Percentiles rank a stretch among this genome's conserved stretches.
Conservation (phyloP, 345 rosid genomes). For the Eucalyptus curtisii region DNA sequence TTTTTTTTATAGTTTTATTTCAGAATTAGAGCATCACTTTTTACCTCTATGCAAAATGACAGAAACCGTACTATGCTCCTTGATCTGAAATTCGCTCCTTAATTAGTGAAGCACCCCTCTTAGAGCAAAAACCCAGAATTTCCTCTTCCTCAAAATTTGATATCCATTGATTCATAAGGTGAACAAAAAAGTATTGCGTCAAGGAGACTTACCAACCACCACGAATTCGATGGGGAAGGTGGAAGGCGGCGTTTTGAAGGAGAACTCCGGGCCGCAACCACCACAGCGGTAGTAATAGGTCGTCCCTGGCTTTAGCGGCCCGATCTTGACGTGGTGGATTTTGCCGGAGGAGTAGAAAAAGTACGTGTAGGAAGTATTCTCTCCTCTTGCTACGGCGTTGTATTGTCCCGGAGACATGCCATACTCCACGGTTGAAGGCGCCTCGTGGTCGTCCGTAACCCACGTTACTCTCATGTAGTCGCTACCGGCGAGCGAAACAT, state of each 20-base stretch:
- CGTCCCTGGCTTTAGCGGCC: constrained; percentile 52
- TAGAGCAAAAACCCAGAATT: neutral
- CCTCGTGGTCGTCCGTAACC: constrained; percentile 47
- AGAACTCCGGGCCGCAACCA: constrained; percentile 54
- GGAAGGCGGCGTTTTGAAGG: constrained; percentile 72
- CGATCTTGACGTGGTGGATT: constrained; percentile 80
- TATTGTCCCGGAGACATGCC: constrained; percentile 44
- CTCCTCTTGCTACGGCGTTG: constrained; percentile 32
- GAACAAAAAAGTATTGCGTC: neutral
- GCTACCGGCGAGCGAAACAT: constrained; percentile 57
- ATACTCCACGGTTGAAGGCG: constrained; percentile 41
- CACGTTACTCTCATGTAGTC: constrained; percentile 60
- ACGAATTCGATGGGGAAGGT: constrained; percentile 60
- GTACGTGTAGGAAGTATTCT: constrained; percentile 42
- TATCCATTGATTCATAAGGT: neutral
- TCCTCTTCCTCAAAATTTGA: neutral
- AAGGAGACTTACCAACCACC: constrained; percentile 39
- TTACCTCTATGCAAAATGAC: neutral
- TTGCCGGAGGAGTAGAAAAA: constrained; percentile 60
- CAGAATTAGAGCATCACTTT: neutral
- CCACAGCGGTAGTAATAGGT: constrained; percentile 69
- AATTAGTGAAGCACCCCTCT: neutral
- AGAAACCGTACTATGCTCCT: neutral
- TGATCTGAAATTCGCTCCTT: neutral
- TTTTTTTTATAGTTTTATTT: neutral